Evolutionary conservation across 2,329 filamentous ascomycete genomes (phyloP).

Genomic region (Penicillium nordicum): DNA sequence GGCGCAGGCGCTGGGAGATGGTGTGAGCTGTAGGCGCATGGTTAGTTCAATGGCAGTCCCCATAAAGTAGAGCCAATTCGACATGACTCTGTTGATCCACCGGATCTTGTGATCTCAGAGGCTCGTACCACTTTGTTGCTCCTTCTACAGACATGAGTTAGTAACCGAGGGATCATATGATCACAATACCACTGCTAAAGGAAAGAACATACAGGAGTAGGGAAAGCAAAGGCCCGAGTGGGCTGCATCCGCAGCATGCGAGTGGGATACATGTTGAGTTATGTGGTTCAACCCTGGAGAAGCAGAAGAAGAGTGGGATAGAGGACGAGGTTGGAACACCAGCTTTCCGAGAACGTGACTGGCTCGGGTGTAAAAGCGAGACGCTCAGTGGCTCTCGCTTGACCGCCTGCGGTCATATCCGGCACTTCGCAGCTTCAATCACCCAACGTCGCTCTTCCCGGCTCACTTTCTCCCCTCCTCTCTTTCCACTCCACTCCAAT

Average conservation of each 20-base stretch:
- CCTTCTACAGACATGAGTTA: conserved; percentile 54
- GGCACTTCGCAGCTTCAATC: conserved; percentile 37
- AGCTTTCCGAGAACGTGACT: conserved; percentile 25
- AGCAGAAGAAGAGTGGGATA: conserved; percentile 17
- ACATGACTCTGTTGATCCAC: conserved; percentile 6
- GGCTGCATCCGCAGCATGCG: conserved; percentile 62
- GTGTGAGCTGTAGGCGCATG: conserved; percentile 69
- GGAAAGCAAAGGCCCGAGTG: conserved; percentile 48
- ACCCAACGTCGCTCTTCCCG: conserved; percentile 30
- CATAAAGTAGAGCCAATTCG: neutral
- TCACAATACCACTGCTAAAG: conserved; percentile 7
- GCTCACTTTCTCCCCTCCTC: conserved; percentile 25
- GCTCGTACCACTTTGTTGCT: conserved; percentile 59
- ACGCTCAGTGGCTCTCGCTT: conserved; percentile 36
- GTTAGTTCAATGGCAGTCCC: conserved; percentile 22
- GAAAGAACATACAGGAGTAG: conserved; percentile 63
- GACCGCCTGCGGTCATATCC: conserved; percentile 38
- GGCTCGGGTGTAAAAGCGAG: conserved; percentile 37
- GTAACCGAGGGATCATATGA: conserved; percentile 27
- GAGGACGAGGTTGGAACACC: conserved; percentile 18
- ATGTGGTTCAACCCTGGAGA: conserved; percentile 8
- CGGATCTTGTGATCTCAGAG: conserved; percentile 3
- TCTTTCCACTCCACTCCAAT: conserved; percentile 20
- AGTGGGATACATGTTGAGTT: conserved; percentile 62
- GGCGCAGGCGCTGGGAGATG: conserved; percentile 89